These are phyloP conservation scores for Aspergillus thermomutatus DNA, from an alignment of 2,329 filamentous ascomycete genomes.

Conservation along the genomic window DNA sequence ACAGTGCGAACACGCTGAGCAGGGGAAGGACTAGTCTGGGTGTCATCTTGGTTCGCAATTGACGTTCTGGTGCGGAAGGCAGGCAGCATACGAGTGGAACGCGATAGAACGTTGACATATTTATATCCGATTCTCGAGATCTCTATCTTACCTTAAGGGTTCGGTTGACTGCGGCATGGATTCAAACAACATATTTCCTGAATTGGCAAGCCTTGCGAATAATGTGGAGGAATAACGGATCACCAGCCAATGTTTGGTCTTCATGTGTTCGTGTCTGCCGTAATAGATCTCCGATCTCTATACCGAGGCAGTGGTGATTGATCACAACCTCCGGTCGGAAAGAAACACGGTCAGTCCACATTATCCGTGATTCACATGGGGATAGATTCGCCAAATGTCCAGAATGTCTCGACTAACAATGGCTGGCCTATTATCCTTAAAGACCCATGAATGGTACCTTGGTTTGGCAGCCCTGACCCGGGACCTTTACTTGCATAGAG, in stretches of 20 bases:
- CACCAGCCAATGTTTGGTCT: neutral
- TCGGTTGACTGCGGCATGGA: neutral
- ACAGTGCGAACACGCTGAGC: constrained; percentile 30
- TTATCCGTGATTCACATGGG: neutral
- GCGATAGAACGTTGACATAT: neutral
- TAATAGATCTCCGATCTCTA: neutral
- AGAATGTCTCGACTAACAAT: neutral
- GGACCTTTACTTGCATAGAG: no score
- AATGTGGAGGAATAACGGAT: neutral
- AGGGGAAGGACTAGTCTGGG: constrained; percentile 28
- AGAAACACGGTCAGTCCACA: neutral
- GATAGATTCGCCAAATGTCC: neutral
- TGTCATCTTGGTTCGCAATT: constrained; percentile 7
- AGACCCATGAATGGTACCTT: no score
- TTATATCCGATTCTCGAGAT: neutral
- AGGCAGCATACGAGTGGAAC: neutral
- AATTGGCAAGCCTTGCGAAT: neutral
- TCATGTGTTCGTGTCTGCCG: neutral
- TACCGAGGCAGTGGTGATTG: neutral
- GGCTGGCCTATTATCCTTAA: no score
- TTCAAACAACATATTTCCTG: neutral
- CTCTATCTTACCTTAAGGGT: neutral
- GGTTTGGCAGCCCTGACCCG: no score
- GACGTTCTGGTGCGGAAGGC: neutral
- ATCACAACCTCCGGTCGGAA: neutral